These are phyloP conservation scores for Papiliotrema flavescens DNA, from an alignment of 1,284 basidiomycete genomes.

Conservation along the genomic window DNA sequence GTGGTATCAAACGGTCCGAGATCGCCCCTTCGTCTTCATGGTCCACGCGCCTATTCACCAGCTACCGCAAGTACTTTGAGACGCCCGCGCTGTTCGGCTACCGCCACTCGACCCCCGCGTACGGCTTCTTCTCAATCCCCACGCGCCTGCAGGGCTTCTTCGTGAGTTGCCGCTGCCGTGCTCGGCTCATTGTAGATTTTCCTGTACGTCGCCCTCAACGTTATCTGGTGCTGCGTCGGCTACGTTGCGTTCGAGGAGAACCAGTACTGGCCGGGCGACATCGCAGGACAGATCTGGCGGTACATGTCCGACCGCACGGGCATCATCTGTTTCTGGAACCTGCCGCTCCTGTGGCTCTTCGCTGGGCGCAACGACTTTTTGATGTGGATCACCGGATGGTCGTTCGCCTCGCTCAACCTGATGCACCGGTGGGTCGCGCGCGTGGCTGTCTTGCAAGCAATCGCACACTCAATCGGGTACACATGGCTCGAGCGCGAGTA, in stretches of 20 bases:
- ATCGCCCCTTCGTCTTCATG: background rate
- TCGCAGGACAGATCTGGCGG: conserved; percentile 3
- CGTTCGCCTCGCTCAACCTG: conserved; percentile 35
- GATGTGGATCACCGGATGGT: conserved; percentile 25
- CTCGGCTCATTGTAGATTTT: conserved; percentile 15
- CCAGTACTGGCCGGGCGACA: conserved; percentile 23
- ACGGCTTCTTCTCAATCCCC: conserved; percentile 23
- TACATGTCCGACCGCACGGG: conserved; percentile 32
- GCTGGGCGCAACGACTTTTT: conserved; percentile 39
- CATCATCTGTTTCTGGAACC: conserved; percentile 22
- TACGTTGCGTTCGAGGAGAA: conserved; percentile 55
- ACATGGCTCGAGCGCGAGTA: conserved; percentile 2
- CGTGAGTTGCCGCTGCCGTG: conserved; percentile 5
- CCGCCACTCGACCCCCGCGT: conserved; percentile 19
- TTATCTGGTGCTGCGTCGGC: conserved; percentile 47
- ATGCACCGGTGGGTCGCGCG: conserved; percentile 43
- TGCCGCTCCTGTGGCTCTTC: conserved; percentile 38
- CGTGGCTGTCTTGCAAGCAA: conserved; percentile 23
- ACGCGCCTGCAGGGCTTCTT: conserved; percentile 27
- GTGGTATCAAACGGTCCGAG: background rate
- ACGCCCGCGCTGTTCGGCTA: conserved; percentile 25
- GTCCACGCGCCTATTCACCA: conserved; percentile 1
- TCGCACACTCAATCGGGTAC: conserved; percentile 23
- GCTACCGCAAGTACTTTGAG: conserved; percentile 17
- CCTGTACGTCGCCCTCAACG: conserved; percentile 23